phyloP scores from a whole-genome alignment of 2,329 filamentous ascomycete genomes.

The Grosmannia huntii region DNA sequence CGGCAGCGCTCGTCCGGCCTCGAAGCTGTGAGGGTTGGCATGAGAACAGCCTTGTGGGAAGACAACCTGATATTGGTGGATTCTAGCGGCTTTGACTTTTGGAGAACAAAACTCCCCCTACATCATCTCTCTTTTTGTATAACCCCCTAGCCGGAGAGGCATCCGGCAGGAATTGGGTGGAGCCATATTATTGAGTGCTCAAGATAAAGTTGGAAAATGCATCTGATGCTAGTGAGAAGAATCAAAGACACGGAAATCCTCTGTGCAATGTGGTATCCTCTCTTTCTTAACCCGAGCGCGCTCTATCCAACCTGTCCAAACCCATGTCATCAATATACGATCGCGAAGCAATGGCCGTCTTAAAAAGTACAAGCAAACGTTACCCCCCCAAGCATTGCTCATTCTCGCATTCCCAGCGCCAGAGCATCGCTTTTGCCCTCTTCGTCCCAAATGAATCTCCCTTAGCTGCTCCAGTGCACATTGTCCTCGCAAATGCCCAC shows the following conservation, averaged over 20 bases:
- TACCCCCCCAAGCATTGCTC: not conserved
- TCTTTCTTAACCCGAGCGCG: not conserved
- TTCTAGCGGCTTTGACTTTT: not conserved
- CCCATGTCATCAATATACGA: not conserved
- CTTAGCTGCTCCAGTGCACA: not conserved
- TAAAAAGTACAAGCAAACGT: not conserved
- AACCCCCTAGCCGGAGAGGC: not conserved
- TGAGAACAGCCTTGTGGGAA: not conserved
- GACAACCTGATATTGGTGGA: not conserved
- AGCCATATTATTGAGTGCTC: not conserved
- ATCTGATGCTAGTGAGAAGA: not conserved
- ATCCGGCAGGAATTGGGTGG: not conserved
- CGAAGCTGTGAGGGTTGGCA: slow-evolving; percentile 41
- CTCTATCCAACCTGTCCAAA: not conserved
- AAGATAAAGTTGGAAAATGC: not conserved
- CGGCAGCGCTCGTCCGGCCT: slow-evolving; percentile 45
- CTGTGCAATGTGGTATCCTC: not conserved
- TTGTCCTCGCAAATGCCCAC: not conserved
- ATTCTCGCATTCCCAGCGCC: not conserved
- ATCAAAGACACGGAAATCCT: not conserved
- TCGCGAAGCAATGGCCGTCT: not conserved
- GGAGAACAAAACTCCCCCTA: not conserved
- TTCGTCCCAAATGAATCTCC: not conserved
- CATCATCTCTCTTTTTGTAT: not conserved
- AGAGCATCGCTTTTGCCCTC: not conserved